Conservation (phyloP, 257 asterid species). For the Primulina tabacum region DNA sequence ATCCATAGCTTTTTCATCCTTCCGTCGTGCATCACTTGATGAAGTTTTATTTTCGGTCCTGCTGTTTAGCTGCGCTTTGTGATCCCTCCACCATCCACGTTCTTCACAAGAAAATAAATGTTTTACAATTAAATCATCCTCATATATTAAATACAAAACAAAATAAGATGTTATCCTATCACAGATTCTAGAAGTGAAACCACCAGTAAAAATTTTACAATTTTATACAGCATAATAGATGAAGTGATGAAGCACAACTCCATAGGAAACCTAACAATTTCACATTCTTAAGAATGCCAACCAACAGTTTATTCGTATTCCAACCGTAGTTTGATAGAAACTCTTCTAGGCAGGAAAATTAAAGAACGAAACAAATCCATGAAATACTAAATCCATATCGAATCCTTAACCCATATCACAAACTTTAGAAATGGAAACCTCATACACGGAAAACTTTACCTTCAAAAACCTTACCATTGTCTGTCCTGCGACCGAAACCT, state of each 20-base stretch:
- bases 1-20: conserved; percentile 47
- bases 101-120: conserved; percentile 40
- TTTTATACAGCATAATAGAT: background rate
- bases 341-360: background rate
- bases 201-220: background rate
- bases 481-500: conserved; percentile 50
- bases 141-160: conserved; percentile 8
- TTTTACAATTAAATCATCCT: conserved; percentile 15
- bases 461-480: conserved; percentile 44
- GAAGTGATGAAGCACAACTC: background rate
- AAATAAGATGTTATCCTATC: background rate
- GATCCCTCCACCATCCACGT: conserved; percentile 72
- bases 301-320: background rate
- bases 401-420: background rate
- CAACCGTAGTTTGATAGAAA: conserved; percentile 1
- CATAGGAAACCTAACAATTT: background rate
- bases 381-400: conserved; percentile 4
- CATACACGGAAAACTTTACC: background rate
- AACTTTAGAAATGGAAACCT: background rate
- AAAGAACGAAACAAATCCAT: conserved; percentile 7
- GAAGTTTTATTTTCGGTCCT: conserved; percentile 28
- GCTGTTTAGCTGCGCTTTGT: conserved; percentile 41
- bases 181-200: conserved; percentile 4
- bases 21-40: conserved; percentile 34
- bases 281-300: background rate